phyloP scores from a whole-genome alignment of 1,139 yeast species.

The Pichia sp. region DNA sequence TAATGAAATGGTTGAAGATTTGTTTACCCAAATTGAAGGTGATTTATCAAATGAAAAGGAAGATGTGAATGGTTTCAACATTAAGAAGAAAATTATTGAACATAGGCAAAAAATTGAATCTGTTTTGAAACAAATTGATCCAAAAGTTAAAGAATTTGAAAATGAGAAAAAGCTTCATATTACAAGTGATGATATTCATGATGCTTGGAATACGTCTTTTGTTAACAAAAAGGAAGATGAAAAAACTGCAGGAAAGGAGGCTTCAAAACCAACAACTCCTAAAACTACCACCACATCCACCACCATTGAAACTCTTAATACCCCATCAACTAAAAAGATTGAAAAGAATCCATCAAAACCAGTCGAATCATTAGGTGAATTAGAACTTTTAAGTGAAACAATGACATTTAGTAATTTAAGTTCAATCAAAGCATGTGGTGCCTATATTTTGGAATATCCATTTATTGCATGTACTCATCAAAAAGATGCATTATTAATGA shows the following conservation, averaged over 20 bases:
- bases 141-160: conserved; percentile 57
- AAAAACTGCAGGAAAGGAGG: conserved; percentile 18
- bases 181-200: conserved; percentile 83
- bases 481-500: conserved; percentile 89
- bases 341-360: conserved; percentile 27
- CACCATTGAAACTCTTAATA: conserved; percentile 35
- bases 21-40: conserved; percentile 61
- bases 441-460: conserved; percentile 53
- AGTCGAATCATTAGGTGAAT: conserved; percentile 31
- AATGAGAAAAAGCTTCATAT: conserved; percentile 71
- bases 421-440: conserved; percentile 40
- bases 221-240: conserved; percentile 48
- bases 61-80: conserved; percentile 37
- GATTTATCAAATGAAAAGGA: conserved; percentile 48
- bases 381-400: conserved; percentile 58
- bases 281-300: conserved; percentile 11
- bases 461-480: conserved; percentile 74
- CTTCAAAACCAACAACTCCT: conserved; percentile 23
- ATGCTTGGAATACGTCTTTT: conserved; percentile 88
- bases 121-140: conserved; percentile 52
- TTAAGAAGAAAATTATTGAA: conserved; percentile 40
- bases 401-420: conserved; percentile 56
- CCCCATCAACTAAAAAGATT: conserved; percentile 16
- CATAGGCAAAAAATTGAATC: conserved; percentile 68
- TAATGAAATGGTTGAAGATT: conserved; percentile 88